These are phyloP conservation scores for Irpex rosettiformis DNA, from an alignment of 1,284 basidiomycete species.

Conservation along the genomic window DNA sequence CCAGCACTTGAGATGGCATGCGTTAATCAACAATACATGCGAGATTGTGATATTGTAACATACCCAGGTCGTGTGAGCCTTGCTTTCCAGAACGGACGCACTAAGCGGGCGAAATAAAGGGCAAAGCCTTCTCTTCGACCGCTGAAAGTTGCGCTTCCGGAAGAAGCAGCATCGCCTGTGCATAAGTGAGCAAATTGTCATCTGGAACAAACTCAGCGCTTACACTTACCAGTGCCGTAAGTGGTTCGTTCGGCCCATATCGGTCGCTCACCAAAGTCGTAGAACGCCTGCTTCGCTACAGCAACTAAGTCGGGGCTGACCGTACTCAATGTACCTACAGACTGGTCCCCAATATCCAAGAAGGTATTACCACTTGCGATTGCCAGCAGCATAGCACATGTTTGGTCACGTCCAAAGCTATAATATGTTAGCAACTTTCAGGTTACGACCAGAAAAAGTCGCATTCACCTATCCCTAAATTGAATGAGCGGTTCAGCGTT, in stretches of 20 bases:
- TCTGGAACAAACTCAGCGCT: constrained; percentile 14
- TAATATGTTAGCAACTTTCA: constrained; percentile 3
- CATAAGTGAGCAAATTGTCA: constrained; percentile 3
- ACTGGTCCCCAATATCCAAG: constrained; percentile 50
- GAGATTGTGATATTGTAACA: constrained; percentile 16
- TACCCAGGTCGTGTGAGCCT: constrained; percentile 69
- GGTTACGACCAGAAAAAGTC: background rate
- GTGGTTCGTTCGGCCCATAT: constrained; percentile 76
- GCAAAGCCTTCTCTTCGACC: constrained; percentile 89
- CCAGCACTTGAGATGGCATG: constrained; percentile 33
- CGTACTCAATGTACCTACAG: constrained; percentile 46
- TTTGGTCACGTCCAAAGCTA: constrained; percentile 86
- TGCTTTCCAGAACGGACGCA: constrained; percentile 86
- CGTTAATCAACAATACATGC: background rate
- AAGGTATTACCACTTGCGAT: constrained; percentile 76
- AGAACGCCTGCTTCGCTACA: constrained; percentile 77
- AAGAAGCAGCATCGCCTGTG: constrained; percentile 53
- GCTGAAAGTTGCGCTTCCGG: constrained; percentile 75
- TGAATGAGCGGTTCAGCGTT: constrained; percentile 69
- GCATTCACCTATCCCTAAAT: constrained; percentile 62
- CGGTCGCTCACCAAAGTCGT: constrained; percentile 80
- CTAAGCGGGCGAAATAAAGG: constrained; percentile 80
- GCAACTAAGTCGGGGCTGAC: constrained; percentile 59
- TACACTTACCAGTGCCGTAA: constrained; percentile 53
- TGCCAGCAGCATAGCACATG: constrained; percentile 88